A percentile compares a stretch with the other conserved stretches of the same genome.
Conservation (phyloP, 2,329 filamentous ascomycete species). For the Exophiala sideris region DNA sequence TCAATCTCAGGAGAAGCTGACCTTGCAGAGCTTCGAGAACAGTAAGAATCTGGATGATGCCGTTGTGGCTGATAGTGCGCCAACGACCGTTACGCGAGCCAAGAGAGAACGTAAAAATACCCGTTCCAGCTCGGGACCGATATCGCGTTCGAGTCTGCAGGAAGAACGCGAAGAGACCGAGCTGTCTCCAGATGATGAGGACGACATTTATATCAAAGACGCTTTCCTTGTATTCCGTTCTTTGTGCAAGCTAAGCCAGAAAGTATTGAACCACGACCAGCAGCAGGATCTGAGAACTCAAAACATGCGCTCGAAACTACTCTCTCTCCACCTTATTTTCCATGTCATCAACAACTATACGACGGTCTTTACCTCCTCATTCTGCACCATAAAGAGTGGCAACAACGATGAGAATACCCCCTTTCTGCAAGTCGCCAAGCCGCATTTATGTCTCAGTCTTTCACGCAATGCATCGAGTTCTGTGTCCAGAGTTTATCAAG, state of each 20-base stretch:
- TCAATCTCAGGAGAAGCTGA: slow-evolving; percentile 54
- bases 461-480: slow-evolving; percentile 94
- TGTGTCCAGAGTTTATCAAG: slow-evolving; percentile 86
- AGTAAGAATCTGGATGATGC: slow-evolving; percentile 64
- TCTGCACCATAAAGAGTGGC: slow-evolving; percentile 87
- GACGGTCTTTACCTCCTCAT: slow-evolving; percentile 81
- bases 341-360: slow-evolving; percentile 94
- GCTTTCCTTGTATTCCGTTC: slow-evolving; percentile 96
- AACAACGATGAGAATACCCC: slow-evolving; percentile 77
- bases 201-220: slow-evolving; percentile 95
- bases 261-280: slow-evolving; percentile 82
- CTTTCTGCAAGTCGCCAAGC: slow-evolving; percentile 93
- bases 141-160: slow-evolving; percentile 32
- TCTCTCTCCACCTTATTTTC: slow-evolving; percentile 93
- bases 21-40: slow-evolving; percentile 66
- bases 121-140: slow-evolving; percentile 44
- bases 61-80: slow-evolving; percentile 63
- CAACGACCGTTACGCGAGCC: slow-evolving; percentile 63
- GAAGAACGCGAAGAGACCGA: slow-evolving; percentile 42
- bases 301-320: slow-evolving; percentile 93
- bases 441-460: slow-evolving; percentile 91
- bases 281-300: slow-evolving; percentile 89
- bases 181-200: slow-evolving; percentile 56
- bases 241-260: slow-evolving; percentile 96
- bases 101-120: slow-evolving; percentile 46